Evolutionary conservation across 371 early-diverging fungal species (phyloP), one percentile per base, ranked within the genome.

Genomic region (Chytridium lagenaria): DNA sequence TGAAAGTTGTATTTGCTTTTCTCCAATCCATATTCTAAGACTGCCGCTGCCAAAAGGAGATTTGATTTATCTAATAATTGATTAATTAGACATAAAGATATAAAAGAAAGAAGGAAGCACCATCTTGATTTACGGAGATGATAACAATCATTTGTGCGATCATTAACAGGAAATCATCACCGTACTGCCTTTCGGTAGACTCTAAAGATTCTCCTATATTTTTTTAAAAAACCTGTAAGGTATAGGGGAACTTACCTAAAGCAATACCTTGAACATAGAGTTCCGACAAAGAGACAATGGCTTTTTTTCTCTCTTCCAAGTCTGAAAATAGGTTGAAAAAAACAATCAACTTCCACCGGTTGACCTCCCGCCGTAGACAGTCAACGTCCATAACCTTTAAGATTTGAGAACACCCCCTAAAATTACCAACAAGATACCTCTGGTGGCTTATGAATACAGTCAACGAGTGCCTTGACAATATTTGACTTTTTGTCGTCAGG

Each of bases 1-100:
- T 92, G 89, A 73, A 90, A 95, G 76, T 92, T 92, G 79, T 88
- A 86, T 65, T 88, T 87, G 85, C 92, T 94, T 34, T 87, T 89
- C 23, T 77, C 78, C 52, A 95, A 79, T 0, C 92, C 95, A 26
- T 77, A 81, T 79, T 95, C 95, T 67, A 97, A 79, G 1, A 95
- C 72, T n/a, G 85, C 79, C 1, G 89, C 79, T 0, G 91, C 90
- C 55, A 87, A 87, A 51, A 86, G 77, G 10, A 87, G 38, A 49
- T 59, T 34, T 26, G 30, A 10, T 61, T n/a, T n/a, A n/a, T n/a
- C n/a, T n/a, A n/a, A n/a, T n/a, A n/a, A n/a, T n/a, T n/a, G n/a
- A n/a, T n/a, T n/a, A n/a, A n/a, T n/a, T n/a, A n/a, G n/a, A n/a
- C n/a, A n/a, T n/a, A n/a, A n/a, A n/a, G n/a, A n/a, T n/a, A n/a